Percentiles rank a stretch among this genome's conserved stretches.
phyloP scores from a whole-genome alignment of 805 yeast species.

The Ogataea zsoltii region DNA sequence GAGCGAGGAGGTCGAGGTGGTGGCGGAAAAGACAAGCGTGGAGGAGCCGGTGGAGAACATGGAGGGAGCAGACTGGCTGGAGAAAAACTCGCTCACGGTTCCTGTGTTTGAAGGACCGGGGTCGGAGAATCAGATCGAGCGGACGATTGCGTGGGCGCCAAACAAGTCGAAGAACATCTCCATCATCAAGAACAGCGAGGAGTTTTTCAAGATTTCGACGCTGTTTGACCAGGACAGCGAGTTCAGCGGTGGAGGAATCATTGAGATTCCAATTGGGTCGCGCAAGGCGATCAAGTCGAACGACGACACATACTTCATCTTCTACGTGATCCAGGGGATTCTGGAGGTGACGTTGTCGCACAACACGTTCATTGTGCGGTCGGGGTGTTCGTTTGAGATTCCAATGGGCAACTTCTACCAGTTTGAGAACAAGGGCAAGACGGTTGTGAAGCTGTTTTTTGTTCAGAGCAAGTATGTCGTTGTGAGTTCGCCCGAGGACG shows the following conservation, averaged over 20 bases:
- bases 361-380: conserved; percentile 56
- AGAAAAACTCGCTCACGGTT: conserved; percentile 40
- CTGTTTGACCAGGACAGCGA: conserved; percentile 64
- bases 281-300: conserved; percentile 61
- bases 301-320: conserved; percentile 68
- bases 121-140: conserved; percentile 41
- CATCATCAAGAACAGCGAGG: conserved; percentile 41
- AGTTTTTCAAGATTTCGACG: conserved; percentile 61
- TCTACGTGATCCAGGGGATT: conserved; percentile 71
- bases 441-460: conserved; percentile 66
- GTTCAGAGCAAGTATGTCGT: conserved; percentile 60
- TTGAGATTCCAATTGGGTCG: conserved; percentile 63
- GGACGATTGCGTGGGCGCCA: conserved; percentile 68
- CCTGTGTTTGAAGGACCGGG: conserved; percentile 56
- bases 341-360: conserved; percentile 67
- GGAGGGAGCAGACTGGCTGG: conserved; percentile 56
- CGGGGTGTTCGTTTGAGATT: conserved; percentile 78
- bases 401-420: conserved; percentile 78
- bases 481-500: conserved; percentile 29
- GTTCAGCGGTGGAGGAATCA: conserved; percentile 70
- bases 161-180: conserved; percentile 49
- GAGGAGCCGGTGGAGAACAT: conserved; percentile 35
- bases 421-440: conserved; percentile 60
- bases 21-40: no score
- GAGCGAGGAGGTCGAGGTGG: conserved; percentile 24